Percentiles rank a stretch among this genome's conserved stretches.
These are phyloP conservation scores for Candida tunisiensis DNA, from an alignment of 1,139 yeast genomes.

Conservation along the genomic window DNA sequence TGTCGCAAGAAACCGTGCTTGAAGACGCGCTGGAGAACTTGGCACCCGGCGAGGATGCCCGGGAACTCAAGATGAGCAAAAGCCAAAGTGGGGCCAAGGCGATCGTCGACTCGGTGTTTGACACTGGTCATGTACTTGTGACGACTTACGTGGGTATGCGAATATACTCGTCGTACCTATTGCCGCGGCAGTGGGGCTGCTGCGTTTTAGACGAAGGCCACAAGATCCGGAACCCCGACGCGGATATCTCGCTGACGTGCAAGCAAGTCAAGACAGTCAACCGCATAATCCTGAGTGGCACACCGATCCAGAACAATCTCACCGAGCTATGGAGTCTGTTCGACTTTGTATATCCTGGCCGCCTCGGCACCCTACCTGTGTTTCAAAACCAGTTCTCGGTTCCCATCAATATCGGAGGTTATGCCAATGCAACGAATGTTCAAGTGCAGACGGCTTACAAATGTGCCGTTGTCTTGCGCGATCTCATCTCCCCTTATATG, in stretches of 20 bases:
- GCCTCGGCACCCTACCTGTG: constrained; percentile 86
- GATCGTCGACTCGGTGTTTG: constrained; percentile 11
- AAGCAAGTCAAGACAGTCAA: constrained; percentile 71
- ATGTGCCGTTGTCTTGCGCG: constrained; percentile 84
- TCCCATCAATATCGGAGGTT: constrained; percentile 96
- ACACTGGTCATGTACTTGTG: constrained; percentile 62
- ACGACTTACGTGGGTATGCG: constrained; percentile 88
- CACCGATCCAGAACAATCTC: constrained; percentile 89
- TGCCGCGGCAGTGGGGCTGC: constrained; percentile 76
- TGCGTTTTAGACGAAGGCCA: constrained; percentile 93
- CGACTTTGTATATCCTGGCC: constrained; percentile 89
- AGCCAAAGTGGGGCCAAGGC: constrained; percentile 14
- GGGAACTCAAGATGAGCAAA: constrained; percentile 16
- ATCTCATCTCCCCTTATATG: constrained; percentile 77
- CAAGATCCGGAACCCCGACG: constrained; percentile 87
- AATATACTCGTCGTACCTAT: constrained; percentile 50
- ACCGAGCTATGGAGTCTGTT: constrained; percentile 88
- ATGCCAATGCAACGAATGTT: constrained; percentile 89
- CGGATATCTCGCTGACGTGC: constrained; percentile 72
- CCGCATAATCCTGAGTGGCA: constrained; percentile 79
- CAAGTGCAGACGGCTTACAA: constrained; percentile 95
- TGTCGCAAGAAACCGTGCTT: constrained; percentile 25
- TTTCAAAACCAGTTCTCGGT: constrained; percentile 83
- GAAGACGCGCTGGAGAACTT: constrained; percentile 32
- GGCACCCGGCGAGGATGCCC: constrained; percentile 27